phyloP scores from a whole-genome alignment of 176 grass and related monocot genomes.

The Alloteropsis semialata region DNA sequence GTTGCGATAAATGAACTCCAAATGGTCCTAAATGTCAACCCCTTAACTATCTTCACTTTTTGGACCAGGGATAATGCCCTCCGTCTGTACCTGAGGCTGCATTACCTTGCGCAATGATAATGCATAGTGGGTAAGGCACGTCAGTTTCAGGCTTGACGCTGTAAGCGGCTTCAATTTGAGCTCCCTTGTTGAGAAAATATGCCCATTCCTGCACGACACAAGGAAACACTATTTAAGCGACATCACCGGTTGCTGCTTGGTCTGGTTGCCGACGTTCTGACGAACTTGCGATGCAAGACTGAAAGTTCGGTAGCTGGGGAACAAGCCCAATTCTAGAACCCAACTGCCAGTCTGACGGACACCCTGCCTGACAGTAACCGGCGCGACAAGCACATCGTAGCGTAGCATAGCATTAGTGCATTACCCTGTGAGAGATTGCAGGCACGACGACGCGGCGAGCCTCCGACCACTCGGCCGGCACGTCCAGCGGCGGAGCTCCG shows the following conservation, averaged over 20 bases:
- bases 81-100: not conserved
- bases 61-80: not conserved
- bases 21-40: not conserved
- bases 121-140: constrained; percentile 34
- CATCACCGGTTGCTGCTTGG: not conserved
- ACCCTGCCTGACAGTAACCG: not conserved
- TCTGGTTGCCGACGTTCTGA: not conserved
- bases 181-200: constrained; percentile 63
- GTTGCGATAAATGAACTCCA: not conserved
- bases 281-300: not conserved
- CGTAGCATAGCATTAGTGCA: no score
- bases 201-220: constrained; percentile 54
- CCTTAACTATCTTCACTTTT: not conserved
- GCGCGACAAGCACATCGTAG: not conserved
- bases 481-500: constrained; percentile 43
- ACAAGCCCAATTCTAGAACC: not conserved
- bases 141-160: constrained; percentile 29
- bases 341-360: not conserved
- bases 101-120: constrained; percentile 58
- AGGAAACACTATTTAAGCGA: not conserved
- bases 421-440: constrained; percentile 49
- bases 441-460: constrained; percentile 40
- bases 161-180: constrained; percentile 45
- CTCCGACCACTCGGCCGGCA: constrained; percentile 50
- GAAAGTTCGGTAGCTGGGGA: not conserved